Evolutionary conservation across 805 yeast species (phyloP).

Genomic region (Millerozyma acaciae): DNA sequence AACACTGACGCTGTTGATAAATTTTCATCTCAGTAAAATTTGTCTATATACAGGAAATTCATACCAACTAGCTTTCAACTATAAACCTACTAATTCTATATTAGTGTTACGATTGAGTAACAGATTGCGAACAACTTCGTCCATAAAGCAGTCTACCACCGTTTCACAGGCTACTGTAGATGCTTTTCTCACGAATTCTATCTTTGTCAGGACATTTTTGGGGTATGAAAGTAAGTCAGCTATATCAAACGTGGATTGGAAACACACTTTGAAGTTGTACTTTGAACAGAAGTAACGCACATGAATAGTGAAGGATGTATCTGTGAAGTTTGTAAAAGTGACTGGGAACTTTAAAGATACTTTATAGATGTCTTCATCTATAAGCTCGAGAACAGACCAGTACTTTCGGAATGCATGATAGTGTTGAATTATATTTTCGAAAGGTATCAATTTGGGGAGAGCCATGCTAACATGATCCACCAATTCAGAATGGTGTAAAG

Average conservation of each 20-base stretch:
- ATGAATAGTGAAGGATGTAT: constrained; percentile 8
- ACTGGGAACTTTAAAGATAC: constrained; percentile 28
- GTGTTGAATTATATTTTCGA: constrained; percentile 11
- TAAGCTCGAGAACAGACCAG: constrained; percentile 16
- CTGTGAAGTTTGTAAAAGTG: constrained; percentile 6
- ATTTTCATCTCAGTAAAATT: constrained; percentile 1
- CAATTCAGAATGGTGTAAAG: constrained; percentile 1
- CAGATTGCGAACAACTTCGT: neutral
- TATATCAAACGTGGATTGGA: constrained; percentile 8
- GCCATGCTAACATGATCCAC: neutral
- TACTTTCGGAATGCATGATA: constrained; percentile 13
- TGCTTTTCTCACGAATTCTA: neutral
- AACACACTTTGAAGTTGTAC: constrained; percentile 10
- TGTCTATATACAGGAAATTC: neutral
- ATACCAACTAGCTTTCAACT: constrained; percentile 1
- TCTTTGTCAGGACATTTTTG: constrained; percentile 1
- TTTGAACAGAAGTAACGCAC: constrained; percentile 15
- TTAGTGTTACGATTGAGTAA: neutral
- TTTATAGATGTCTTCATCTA: constrained; percentile 29
- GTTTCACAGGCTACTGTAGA: neutral
- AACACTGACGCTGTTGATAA: no score
- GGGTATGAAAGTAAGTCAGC: constrained; percentile 6
- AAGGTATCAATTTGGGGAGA: neutral
- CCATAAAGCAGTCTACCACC: neutral
- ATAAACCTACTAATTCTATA: neutral